Conservation (phyloP, 1,139 yeast species). For the Yamadazyma triangularis region DNA sequence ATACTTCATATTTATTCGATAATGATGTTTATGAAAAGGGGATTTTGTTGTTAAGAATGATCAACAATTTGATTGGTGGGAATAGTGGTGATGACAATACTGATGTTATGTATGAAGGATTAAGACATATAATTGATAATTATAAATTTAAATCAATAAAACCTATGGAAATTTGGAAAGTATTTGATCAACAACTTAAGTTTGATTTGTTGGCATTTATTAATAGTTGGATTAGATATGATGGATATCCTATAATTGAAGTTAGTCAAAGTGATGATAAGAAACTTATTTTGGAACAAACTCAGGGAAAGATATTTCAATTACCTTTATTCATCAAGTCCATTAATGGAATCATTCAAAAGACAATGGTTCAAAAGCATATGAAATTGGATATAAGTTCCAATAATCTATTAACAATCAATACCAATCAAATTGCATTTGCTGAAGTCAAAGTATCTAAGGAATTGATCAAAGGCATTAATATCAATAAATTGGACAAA, state of each 20-base stretch:
- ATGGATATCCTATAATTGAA: conserved; percentile 55
- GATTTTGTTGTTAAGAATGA: conserved; percentile 52
- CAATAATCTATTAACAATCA: conserved; percentile 8
- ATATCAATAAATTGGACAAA: conserved; percentile 6
- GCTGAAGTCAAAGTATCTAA: conserved; percentile 10
- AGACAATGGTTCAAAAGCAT: conserved; percentile 5
- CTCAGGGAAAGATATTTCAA: conserved; percentile 44
- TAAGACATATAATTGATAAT: conserved; percentile 38
- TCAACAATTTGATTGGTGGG: conserved; percentile 36
- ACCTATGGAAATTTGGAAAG: conserved; percentile 56
- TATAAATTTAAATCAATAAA: conserved; percentile 39
- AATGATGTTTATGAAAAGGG: conserved; percentile 63
- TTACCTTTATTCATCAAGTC: conserved; percentile 46
- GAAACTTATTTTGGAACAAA: conserved; percentile 40
- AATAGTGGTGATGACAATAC: conserved; percentile 18
- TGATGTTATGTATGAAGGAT: conserved; percentile 20
- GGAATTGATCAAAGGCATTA: conserved; percentile 9
- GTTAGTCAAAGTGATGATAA: conserved; percentile 25
- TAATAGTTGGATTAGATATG: conserved; percentile 55
- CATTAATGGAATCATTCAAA: conserved; percentile 6
- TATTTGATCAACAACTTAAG: conserved; percentile 23
- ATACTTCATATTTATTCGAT: conserved; percentile 41
- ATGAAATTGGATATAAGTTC: conserved; percentile 2
- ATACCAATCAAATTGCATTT: conserved; percentile 10
- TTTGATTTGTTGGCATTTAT: conserved; percentile 38